These are phyloP conservation scores for Ophiostoma tasmaniense DNA, from an alignment of 2,329 filamentous ascomycete genomes.

Conservation along the genomic window DNA sequence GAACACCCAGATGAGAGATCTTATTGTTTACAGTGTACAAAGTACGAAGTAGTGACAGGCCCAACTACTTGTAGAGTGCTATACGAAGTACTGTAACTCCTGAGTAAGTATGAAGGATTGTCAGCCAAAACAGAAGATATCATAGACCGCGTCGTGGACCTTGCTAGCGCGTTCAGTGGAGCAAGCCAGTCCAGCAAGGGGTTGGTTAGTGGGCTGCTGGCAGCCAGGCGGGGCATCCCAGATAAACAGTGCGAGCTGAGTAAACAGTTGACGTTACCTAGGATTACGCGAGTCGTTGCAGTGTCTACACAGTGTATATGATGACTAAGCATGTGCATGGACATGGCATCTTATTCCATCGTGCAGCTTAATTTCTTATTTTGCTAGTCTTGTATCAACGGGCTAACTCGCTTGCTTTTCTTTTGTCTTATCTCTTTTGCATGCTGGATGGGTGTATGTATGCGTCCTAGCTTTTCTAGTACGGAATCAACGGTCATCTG, in stretches of 20 bases:
- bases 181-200: neutral
- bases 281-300: neutral
- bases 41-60: no score
- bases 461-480: neutral
- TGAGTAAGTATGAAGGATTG: neutral
- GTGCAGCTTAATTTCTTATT: neutral
- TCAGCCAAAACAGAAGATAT: neutral
- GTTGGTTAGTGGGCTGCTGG: neutral
- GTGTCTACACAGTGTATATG: neutral
- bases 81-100: no score
- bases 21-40: neutral
- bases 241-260: neutral
- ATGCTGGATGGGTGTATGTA: neutral
- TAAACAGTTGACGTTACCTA: neutral
- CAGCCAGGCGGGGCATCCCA: neutral
- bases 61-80: no score
- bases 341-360: neutral
- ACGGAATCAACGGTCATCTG: neutral
- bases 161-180: neutral
- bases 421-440: neutral
- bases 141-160: neutral
- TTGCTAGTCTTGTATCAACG: neutral
- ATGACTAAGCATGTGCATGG: neutral
- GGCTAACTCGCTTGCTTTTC: neutral
- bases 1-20: neutral